Conservation (phyloP, 2,329 filamentous ascomycete species). For the Parastagonospora avenae region DNA sequence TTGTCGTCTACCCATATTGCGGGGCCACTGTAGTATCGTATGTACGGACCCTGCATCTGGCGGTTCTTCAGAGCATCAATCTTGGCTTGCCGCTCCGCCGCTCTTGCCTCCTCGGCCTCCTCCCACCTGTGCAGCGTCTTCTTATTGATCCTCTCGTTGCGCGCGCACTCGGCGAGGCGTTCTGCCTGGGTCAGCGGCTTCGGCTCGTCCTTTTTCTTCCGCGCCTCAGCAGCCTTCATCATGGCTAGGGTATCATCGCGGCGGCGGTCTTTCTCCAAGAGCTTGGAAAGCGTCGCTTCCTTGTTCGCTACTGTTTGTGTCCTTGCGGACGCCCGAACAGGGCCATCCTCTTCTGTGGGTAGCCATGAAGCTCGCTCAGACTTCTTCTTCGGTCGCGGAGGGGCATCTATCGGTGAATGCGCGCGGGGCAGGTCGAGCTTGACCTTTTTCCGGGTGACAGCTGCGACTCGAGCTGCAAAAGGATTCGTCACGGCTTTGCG, state of each 20-base stretch:
- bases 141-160: conserved; percentile 83
- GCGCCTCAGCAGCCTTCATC: conserved; percentile 65
- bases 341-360: conserved; percentile 65
- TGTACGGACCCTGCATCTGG: conserved; percentile 83
- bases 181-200: conserved; percentile 87
- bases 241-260: conserved; percentile 71
- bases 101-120: conserved; percentile 84
- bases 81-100: conserved; percentile 80
- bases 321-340: conserved; percentile 65
- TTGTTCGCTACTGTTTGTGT: conserved; percentile 67
- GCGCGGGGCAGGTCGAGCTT: conserved; percentile 45
- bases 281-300: conserved; percentile 66
- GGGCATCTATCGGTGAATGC: conserved; percentile 55
- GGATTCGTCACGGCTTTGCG: conserved; percentile 70
- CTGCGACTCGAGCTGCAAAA: conserved; percentile 42
- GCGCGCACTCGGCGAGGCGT: conserved; percentile 78
- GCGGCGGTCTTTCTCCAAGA: conserved; percentile 73
- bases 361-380: conserved; percentile 74
- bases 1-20: conserved; percentile 80
- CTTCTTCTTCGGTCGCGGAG: conserved; percentile 65
- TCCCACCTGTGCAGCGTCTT: conserved; percentile 95
- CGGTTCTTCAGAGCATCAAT: conserved; percentile 87
- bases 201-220: conserved; percentile 74
- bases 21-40: conserved; percentile 92
- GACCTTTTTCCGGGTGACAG: conserved; percentile 48